phyloP scores from a whole-genome alignment of 1,284 basidiomycete species.

The Bjerkandera adusta region DNA sequence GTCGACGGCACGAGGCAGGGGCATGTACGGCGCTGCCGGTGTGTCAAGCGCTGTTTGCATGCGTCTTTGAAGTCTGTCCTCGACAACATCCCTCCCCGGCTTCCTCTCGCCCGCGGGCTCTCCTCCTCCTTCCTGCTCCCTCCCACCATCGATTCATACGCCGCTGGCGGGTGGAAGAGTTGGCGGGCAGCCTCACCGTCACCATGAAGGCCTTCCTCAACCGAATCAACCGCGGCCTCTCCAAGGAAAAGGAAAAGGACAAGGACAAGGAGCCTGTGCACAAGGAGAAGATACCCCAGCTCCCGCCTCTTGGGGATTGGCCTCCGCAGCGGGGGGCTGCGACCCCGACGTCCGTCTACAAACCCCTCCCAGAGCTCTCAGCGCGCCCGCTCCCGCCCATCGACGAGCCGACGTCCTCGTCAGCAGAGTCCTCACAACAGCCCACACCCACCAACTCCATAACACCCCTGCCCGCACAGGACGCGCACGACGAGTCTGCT shows the following conservation, averaged over 20 bases:
- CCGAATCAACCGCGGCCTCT: conserved; percentile 66
- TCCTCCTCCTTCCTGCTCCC: background rate
- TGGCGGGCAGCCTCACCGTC: conserved; percentile 9
- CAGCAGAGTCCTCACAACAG: conserved; percentile 33
- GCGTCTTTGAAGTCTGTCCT: conserved; percentile 13
- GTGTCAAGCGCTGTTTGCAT: conserved; percentile 12
- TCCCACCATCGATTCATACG: background rate
- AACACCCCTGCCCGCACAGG: conserved; percentile 21
- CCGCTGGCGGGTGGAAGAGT: conserved; percentile 8
- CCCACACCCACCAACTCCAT: conserved; percentile 29
- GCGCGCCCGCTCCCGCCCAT: conserved; percentile 51
- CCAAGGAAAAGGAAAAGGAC: conserved; percentile 50
- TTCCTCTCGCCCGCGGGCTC: conserved; percentile 1
- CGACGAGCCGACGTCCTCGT: conserved; percentile 32
- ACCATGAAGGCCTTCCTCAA: conserved; percentile 78
- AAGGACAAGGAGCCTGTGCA: conserved; percentile 48
- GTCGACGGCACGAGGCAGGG: conserved; percentile 25
- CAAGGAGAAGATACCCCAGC: conserved; percentile 65
- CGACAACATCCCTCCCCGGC: conserved; percentile 8
- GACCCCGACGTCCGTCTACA: conserved; percentile 44
- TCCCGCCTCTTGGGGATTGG: conserved; percentile 57
- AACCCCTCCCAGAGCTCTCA: conserved; percentile 67
- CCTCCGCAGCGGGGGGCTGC: conserved; percentile 41
- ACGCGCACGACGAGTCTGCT: conserved; percentile 24
- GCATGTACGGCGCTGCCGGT: conserved; percentile 12